Evolutionary conservation across 2,329 filamentous ascomycete species (phyloP).

Genomic region (Chrysoporthe austroafricana): DNA sequence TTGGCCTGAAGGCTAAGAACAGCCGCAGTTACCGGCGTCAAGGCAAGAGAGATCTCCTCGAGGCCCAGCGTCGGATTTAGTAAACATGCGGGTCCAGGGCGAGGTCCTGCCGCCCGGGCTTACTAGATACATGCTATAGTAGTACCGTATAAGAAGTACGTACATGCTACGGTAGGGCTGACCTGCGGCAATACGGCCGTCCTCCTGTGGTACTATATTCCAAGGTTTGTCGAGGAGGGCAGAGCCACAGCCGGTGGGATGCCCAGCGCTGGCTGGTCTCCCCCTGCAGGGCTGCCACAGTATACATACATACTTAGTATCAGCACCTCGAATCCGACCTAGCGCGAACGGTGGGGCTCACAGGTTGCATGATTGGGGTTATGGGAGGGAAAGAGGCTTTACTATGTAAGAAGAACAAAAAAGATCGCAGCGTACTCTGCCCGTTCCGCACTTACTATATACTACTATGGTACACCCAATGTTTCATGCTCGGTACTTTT

Average conservation of each 20-base stretch:
- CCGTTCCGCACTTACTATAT: background rate
- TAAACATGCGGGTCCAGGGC: no score
- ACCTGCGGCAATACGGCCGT: background rate
- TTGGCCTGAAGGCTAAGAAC: background rate
- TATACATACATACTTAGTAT: no score
- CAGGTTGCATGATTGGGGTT: background rate
- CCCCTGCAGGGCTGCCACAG: background rate
- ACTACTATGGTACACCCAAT: background rate
- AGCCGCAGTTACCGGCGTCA: background rate
- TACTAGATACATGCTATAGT: no score
- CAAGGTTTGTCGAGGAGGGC: no score
- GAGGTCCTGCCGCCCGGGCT: no score
- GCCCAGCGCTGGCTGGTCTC: no score
- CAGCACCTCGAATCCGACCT: background rate
- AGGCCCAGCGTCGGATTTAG: no score
- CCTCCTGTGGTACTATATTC: no score
- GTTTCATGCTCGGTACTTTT: background rate
- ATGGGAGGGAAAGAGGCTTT: background rate
- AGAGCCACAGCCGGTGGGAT: background rate
- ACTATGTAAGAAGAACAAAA: no score
- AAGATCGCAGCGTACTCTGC: background rate
- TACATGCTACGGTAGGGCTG: background rate
- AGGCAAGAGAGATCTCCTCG: background rate
- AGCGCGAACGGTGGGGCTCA: constrained; percentile 7
- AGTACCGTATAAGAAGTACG: no score